Base-by-base conservation (phyloP, 306 rosid genomes). In the Citrullus amarus region DNA sequence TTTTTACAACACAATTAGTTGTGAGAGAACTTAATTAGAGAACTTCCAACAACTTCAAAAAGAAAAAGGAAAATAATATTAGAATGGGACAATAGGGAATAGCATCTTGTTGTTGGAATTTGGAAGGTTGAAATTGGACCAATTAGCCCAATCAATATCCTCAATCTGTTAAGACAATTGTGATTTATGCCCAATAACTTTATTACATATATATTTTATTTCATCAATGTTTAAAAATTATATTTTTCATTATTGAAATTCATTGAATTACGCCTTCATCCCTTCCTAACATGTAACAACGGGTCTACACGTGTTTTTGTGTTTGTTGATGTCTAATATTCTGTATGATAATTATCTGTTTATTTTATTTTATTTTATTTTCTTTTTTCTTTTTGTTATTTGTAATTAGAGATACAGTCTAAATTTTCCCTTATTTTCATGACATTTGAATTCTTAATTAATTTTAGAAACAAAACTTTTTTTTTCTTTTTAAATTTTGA, bases 41-140 rank as follows among this genome's bases (percentile, higher is more conserved):
- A 63, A 5, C 6, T 63, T 15, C n/a, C 46, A 62, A 62, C 69
- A 62, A 62, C 44, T 32, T 22, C 22, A 36, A 36, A 25, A 36
- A 36, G 39, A 36, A 36, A 36, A 36, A 36, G 39, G 39, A 36
- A 36, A 32, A 66, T 9, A 43, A 43, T 68, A 8, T 68, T 68
- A 2, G 54, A 69, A 69, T 44, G 10, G 36, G 75, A 44, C 54
- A 44, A 69, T 44, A 69, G 30, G 16, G 8, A 39, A 69, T 12
- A 22, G 75, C 56, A 69, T 69, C 54, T 69, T 41, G 36, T n/a
- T 69, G 56, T 69, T 66, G 72, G 72, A 18, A 66, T 38, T 66
- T 9, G 38, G 72, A 66, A 66, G 72, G 51, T 66, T 13, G 36
- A 69, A 22, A 41, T 69, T 69, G 56, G 56, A 67, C 25, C 32